phyloP scores from a whole-genome alignment of 2,329 filamentous ascomycete species.

The Cryphonectria japonica region DNA sequence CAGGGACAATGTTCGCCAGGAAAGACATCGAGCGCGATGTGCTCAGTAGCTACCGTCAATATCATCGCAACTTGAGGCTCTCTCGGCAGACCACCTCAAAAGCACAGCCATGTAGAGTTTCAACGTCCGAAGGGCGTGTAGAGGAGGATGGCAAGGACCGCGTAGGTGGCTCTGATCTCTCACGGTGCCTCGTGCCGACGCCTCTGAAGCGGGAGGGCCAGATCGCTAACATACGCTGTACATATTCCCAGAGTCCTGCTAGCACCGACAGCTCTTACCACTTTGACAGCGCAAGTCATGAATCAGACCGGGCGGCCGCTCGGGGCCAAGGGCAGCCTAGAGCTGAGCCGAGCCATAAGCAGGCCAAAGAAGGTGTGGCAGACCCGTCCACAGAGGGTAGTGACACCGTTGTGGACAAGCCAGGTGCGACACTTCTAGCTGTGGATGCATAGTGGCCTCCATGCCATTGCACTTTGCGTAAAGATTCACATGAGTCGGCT shows the following conservation, averaged over 20 bases:
- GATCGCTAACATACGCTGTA: neutral
- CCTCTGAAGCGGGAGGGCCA: neutral
- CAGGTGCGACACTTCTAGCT: neutral
- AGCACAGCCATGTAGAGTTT: neutral
- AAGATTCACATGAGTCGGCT: neutral
- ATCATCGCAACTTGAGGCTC: conserved; percentile 10
- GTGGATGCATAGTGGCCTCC: neutral
- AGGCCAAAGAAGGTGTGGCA: neutral
- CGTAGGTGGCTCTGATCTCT: neutral
- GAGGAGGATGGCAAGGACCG: neutral
- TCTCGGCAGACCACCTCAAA: neutral
- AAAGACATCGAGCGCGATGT: conserved; percentile 20
- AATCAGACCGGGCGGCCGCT: neutral
- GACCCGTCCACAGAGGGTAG: neutral
- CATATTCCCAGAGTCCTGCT: neutral
- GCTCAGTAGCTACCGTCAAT: conserved; percentile 10
- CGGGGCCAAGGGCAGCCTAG: neutral
- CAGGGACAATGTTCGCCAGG: conserved; percentile 9
- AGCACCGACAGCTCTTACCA: neutral
- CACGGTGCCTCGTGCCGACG: neutral
- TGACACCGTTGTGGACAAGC: neutral
- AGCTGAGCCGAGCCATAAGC: neutral
- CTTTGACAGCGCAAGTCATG: neutral
- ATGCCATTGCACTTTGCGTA: neutral
- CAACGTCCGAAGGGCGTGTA: neutral